Base-by-base conservation (phyloP, 2,329 filamentous ascomycete genomes). In the Beauveria varroae region DNA sequence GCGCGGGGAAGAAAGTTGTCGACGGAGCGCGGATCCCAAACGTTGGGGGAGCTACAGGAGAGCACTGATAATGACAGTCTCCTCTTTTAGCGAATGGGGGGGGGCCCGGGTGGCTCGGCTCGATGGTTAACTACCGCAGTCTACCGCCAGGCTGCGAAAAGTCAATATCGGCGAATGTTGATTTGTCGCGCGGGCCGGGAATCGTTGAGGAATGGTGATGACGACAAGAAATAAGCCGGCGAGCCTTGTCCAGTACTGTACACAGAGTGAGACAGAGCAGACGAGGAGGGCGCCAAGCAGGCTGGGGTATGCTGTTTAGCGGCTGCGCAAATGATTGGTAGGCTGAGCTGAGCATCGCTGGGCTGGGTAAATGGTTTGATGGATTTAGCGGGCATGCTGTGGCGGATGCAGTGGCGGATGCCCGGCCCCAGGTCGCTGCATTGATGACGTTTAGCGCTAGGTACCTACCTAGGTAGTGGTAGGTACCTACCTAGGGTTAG, bases 11-110 rank as follows among this genome's bases (percentile, higher is more conserved):
- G 34, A 34, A 28, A 43, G 30, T 47, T 2, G 41, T 55, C 40
- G 43, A 55, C n/a, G 51, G 30, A 54, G 51, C 51, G 58, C 58
- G 28, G 58, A 61, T 61, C 58, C 51, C 51, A 34, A 44, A 10
- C 16, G 57, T 43, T 51, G 40, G 57, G 41, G 46, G 24, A 55
- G 43, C 37, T 53, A 34, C 51, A 37, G 49, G 40, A 60, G 57
- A 34, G 30, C 20, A 41, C 7, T 30, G 44, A 43, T 26, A 40
- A 14, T 22, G 44, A 14, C 14, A 43, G 41, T 52, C 49, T 54
- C 40, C 49, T 60, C 57, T 51, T 58, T 58, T 59, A 34, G 40
- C 57, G 41, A n/a, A 49, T 43, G 37, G 34, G 24, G 56, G 50
- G n/a, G n/a, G n/a, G n/a, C 54, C n/a, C 26, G 43, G 40, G 44